Evolutionary conservation across 192 early-diverging fungal genomes (phyloP).

Genomic region (Entomortierella beljakovae): DNA sequence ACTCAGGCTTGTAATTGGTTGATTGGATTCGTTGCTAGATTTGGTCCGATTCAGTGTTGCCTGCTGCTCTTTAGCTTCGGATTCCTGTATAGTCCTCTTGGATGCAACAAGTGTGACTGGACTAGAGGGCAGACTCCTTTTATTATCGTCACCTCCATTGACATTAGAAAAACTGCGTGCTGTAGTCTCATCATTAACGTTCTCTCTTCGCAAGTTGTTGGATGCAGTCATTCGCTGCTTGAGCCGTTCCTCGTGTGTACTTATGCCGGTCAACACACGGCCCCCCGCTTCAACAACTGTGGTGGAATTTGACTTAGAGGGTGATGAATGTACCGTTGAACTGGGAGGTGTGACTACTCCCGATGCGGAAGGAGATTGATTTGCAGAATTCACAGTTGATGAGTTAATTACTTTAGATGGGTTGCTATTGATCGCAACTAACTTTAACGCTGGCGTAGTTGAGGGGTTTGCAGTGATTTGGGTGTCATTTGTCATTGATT

Average conservation of each 20-base stretch:
- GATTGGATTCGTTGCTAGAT: neutral
- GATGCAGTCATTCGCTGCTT: neutral
- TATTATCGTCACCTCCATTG: constrained; percentile 1
- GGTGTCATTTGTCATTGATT: no score
- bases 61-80: constrained; percentile 8
- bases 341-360: neutral
- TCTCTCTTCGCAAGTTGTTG: neutral
- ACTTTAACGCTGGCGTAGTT: neutral
- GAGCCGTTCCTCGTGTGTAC: constrained; percentile 9
- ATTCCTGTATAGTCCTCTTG: constrained; percentile 1
- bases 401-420: neutral
- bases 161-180: neutral
- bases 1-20: constrained; percentile 4
- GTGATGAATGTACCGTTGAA: neutral
- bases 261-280: neutral
- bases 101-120: constrained; percentile 5
- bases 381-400: neutral
- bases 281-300: neutral
- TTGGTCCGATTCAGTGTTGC: constrained; percentile 13
- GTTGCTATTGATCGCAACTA: neutral
- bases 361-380: neutral
- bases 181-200: neutral
- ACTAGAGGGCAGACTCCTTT: neutral
- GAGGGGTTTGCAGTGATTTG: no score
- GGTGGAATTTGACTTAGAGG: neutral